Base-by-base conservation (phyloP, 2,329 filamentous ascomycete genomes). In the Trichophyton equinum region DNA sequence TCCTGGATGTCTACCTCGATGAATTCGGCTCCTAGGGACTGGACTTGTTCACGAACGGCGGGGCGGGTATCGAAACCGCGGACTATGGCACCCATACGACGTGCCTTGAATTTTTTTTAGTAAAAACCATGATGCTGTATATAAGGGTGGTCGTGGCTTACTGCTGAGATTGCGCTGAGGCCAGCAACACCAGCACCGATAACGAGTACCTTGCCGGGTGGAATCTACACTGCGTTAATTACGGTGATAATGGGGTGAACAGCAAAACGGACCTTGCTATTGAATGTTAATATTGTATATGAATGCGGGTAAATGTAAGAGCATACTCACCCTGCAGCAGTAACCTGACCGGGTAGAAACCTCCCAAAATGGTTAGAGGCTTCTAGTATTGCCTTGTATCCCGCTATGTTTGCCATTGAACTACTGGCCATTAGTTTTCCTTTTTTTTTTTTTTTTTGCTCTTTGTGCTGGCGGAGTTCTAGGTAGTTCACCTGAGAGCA, bases 381-480 rank as follows among this genome's bases (percentile, higher is more conserved):
- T 73, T 95, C 90, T 49, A 95, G 77, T 1, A 95, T 89, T 46
- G 90, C 91, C 74, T 95, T 95, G 76, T 96, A 96, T 0, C 91
- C 91, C 22, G 90, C 89, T 75, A 95, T 95, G 68, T 95, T 95
- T 63, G 91, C 90, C 91, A 95, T 95, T 8, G 88, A 94, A 72
- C 89, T 91, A 58, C 51, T 25, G 27, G 5, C 11, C 33, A 2
- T 47, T 47, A 59, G 36, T 25, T 11, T 38, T 38, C 2, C 15
- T 38, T 4, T 55, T 33, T 42, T 4, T 55, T 33, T 42, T 38
- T 38, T 1, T 7, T 38, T 4, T 55, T 33, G 36, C 61, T 2
- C 15, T 20, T 7, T 56, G n/a, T 42, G 62, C 2, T 15, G 44
- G 15, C 27, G 7, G 25, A 20, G 9, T 13, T 7, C 7, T 25